A percentile compares a stretch with the other conserved stretches of the same genome.
phyloP scores from a whole-genome alignment of 169 alveolate species.

The Plasmodium adleri region DNA sequence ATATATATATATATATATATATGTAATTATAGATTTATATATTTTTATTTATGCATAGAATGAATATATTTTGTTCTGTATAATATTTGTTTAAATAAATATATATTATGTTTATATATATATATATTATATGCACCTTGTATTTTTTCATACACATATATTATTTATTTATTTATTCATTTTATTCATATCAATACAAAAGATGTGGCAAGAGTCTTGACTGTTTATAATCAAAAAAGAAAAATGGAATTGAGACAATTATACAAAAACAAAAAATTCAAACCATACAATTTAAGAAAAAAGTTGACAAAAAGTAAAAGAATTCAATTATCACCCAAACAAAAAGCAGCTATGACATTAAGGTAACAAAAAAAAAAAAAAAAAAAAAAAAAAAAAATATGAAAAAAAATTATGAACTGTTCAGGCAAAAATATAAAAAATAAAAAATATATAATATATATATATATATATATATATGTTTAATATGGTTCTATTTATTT shows the following conservation, averaged over 20 bases:
- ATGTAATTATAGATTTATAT: background rate
- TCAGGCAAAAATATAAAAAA: background rate
- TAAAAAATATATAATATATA: too few relatives aligned
- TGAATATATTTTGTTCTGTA: too few relatives aligned
- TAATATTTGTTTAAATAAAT: background rate
- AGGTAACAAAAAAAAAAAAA: conserved; percentile 71
- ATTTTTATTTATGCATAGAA: background rate
- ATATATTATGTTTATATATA: too few relatives aligned
- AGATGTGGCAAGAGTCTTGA: conserved; percentile 93
- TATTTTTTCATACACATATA: too few relatives aligned
- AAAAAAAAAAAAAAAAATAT: conserved; percentile 7
- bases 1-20: background rate
- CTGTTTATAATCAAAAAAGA: conserved; percentile 92
- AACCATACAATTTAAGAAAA: conserved; percentile 91
- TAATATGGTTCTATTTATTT: background rate
- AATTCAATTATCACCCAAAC: conserved; percentile 88
- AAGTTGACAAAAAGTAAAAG: conserved; percentile 93
- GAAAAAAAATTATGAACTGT: too few relatives aligned
- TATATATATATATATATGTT: background rate
- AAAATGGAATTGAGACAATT: conserved; percentile 86
- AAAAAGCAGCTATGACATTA: conserved; percentile 88
- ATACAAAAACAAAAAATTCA: conserved; percentile 87
- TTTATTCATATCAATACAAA: background rate
- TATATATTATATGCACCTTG: too few relatives aligned
- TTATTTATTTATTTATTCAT: background rate